A percentile compares a stretch with the other conserved stretches of the same genome.
Evolutionary conservation across 768 basidiomycete genomes (phyloP).

Genomic region (Suillus clintonianus): DNA sequence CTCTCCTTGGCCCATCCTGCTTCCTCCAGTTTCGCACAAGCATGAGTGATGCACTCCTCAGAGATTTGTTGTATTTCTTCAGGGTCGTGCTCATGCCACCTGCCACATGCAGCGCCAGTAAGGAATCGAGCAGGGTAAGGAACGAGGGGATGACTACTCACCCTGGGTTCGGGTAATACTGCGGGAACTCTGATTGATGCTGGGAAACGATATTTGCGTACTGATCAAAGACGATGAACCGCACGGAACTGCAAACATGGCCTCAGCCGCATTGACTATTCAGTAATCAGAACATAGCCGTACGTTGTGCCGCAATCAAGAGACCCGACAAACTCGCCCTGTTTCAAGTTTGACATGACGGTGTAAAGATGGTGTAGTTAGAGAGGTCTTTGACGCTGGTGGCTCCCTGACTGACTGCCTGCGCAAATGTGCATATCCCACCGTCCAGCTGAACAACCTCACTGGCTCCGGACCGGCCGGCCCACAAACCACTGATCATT

Average conservation of each 20-base stretch:
- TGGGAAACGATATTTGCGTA: conserved; percentile 86
- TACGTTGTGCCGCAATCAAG: conserved; percentile 96
- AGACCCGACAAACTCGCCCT: conserved; percentile 86
- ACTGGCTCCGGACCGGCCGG: conserved; percentile 9
- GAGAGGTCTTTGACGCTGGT: conserved; percentile 13
- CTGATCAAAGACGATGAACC: conserved; percentile 90
- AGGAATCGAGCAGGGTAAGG: background rate
- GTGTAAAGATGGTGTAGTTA: background rate
- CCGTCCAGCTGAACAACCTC: background rate
- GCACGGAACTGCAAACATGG: conserved; percentile 63
- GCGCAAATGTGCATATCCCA: background rate
- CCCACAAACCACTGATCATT: background rate
- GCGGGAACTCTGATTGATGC: conserved; percentile 91
- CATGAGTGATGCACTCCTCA: conserved; percentile 72
- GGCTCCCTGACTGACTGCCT: background rate
- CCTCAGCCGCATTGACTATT: background rate
- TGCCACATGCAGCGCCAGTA: conserved; percentile 21
- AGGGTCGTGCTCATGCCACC: conserved; percentile 97
- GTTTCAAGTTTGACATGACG: conserved; percentile 44
- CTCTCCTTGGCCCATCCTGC: conserved; percentile 78
- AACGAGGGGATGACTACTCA: conserved; percentile 30
- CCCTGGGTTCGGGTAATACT: conserved; percentile 91
- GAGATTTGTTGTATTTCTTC: conserved; percentile 77
- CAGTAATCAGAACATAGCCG: conserved; percentile 30
- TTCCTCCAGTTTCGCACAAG: conserved; percentile 68